Conservation (phyloP, 75 land plant genomes). For the Selaginella moellendorffii region DNA sequence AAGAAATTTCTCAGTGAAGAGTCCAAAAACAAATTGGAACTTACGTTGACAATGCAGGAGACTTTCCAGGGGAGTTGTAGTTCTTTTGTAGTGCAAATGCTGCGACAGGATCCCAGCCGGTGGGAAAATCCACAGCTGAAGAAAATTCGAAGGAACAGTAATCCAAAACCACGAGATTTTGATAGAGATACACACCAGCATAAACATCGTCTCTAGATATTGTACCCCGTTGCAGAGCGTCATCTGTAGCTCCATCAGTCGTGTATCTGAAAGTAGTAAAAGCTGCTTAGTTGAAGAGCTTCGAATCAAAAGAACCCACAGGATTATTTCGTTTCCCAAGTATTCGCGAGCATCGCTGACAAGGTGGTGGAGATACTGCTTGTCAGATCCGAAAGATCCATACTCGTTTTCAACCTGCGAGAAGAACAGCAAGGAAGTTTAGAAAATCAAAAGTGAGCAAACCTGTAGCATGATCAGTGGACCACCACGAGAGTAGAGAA, state of each 20-base stretch:
- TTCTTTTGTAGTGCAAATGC: slow-evolving; percentile 65
- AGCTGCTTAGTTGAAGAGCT: no score
- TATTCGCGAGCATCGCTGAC: slow-evolving; percentile 43
- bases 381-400: slow-evolving; percentile 82
- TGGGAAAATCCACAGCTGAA: slow-evolving; percentile 77
- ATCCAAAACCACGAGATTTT: no score
- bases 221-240: slow-evolving; percentile 51
- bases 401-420: slow-evolving; percentile 89
- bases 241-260: slow-evolving; percentile 69
- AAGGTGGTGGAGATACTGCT: slow-evolving; percentile 56
- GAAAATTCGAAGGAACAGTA: no score
- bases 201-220: slow-evolving; percentile 41
- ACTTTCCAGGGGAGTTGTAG: slow-evolving; percentile 67
- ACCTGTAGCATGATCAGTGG: slow-evolving; percentile 94
- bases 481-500: slow-evolving; percentile 69
- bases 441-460: no score
- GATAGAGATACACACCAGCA: no score
- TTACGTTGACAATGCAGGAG: slow-evolving; percentile 74
- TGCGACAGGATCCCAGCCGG: slow-evolving; percentile 59
- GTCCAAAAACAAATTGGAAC: slow-evolving; percentile 1
- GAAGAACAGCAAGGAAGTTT: slow-evolving; percentile 6
- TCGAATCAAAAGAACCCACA: slow-evolving; percentile 31
- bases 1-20: neutral
- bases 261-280: slow-evolving; percentile 48
- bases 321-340: slow-evolving; percentile 51